Evolutionary conservation across 2,329 filamentous ascomycete genomes (phyloP).

Genomic region (Trichophaea hybrida): DNA sequence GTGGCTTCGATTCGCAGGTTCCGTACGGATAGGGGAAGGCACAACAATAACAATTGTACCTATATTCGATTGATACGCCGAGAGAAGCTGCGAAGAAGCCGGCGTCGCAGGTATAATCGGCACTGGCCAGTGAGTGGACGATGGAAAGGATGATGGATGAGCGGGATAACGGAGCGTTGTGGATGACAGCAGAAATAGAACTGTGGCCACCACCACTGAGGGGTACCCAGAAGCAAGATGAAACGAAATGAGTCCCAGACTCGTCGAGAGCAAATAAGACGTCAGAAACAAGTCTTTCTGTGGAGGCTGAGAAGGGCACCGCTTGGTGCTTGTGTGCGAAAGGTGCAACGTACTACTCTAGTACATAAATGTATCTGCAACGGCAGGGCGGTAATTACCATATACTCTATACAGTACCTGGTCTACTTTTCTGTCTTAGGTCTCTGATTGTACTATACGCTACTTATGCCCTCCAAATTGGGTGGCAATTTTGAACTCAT

Average conservation of each 20-base stretch:
- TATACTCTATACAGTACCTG: no score
- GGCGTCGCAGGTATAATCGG: constrained; percentile 3
- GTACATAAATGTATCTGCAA: no score
- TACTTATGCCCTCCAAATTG: no score
- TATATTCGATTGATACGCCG: background rate
- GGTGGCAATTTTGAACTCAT: no score
- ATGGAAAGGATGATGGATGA: background rate
- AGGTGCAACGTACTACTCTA: no score
- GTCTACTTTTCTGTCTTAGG: no score
- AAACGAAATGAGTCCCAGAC: background rate
- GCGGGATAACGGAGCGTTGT: background rate
- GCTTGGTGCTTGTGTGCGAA: no score
- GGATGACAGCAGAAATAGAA: background rate
- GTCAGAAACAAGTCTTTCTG: no score
- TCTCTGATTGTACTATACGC: no score
- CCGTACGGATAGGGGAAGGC: background rate
- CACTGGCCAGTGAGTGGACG: background rate
- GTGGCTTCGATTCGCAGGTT: background rate
- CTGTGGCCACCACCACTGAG: background rate
- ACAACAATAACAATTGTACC: background rate
- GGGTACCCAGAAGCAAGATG: background rate
- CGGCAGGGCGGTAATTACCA: no score
- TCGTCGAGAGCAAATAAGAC: background rate
- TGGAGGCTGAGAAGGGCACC: no score
- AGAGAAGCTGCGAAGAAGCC: background rate